Percentiles rank a stretch among this genome's conserved stretches.
These are phyloP conservation scores for Apiotrichum akiyoshidainum DNA, from an alignment of 1,284 basidiomycete genomes.

Conservation along the genomic window DNA sequence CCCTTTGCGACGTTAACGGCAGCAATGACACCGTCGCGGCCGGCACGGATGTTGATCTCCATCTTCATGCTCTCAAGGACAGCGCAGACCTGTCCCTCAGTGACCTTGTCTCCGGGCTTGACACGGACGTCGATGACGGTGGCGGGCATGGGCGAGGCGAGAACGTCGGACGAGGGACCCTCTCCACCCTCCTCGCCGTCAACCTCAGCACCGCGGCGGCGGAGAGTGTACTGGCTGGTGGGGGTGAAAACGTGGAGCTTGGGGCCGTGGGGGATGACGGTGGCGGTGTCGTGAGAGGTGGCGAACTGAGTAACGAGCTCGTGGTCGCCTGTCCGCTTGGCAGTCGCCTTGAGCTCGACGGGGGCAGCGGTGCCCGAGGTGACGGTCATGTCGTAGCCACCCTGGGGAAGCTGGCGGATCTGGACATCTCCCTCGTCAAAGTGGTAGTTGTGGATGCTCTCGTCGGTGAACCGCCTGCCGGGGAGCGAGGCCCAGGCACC, in stretches of 20 bases:
- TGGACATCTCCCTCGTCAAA: slow-evolving; percentile 34
- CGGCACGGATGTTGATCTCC: slow-evolving; percentile 77
- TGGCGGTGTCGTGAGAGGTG: slow-evolving; percentile 21
- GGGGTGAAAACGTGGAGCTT: slow-evolving; percentile 43
- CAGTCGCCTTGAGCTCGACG: slow-evolving; percentile 10
- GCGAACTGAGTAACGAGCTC: slow-evolving; percentile 35
- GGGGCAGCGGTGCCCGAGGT: slow-evolving; percentile 12
- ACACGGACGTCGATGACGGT: slow-evolving; percentile 82
- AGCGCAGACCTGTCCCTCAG: slow-evolving; percentile 72
- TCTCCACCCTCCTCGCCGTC: slow-evolving; percentile 20
- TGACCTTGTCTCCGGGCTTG: slow-evolving; percentile 68
- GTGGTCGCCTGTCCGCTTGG: slow-evolving; percentile 19
- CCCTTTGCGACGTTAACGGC: slow-evolving; percentile 72
- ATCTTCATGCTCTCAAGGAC: slow-evolving; percentile 96
- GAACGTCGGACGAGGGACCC: slow-evolving; percentile 20
- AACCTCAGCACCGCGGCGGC: slow-evolving; percentile 21
- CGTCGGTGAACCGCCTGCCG: slow-evolving; percentile 67
- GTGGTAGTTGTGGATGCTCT: slow-evolving; percentile 19
- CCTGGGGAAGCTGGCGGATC: slow-evolving; percentile 18
- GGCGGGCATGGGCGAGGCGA: slow-evolving; percentile 75
- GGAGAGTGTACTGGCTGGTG: slow-evolving; percentile 29
- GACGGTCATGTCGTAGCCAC: slow-evolving; percentile 24
- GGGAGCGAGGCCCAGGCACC: slow-evolving; percentile 62
- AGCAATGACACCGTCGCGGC: slow-evolving; percentile 64
- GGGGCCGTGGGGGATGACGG: slow-evolving; percentile 35